A percentile compares a stretch with the other conserved stretches of the same genome.
These are phyloP conservation scores for Staphylotrichum longicolle DNA, from an alignment of 495 filamentous ascomycete species.

Conservation along the genomic window DNA sequence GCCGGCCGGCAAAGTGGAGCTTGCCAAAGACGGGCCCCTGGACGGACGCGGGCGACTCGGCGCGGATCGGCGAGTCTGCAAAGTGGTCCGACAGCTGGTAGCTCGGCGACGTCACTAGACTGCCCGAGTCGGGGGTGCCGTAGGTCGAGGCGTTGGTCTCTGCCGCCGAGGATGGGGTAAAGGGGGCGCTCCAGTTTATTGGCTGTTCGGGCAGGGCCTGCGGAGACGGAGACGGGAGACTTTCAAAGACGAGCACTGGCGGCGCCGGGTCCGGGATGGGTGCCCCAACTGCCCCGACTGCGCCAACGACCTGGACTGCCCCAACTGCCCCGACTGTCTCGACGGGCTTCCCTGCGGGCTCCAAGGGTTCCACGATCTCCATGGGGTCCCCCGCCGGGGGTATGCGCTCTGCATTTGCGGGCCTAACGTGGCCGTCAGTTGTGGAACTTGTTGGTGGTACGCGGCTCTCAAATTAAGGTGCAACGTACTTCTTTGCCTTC, in stretches of 20 bases:
- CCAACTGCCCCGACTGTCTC: no score
- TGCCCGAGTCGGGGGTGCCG: conserved; percentile 6
- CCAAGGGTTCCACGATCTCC: no score
- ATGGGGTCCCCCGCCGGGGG: no score
- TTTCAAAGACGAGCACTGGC: neutral
- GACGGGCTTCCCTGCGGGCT: no score
- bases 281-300: no score
- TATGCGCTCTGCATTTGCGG: no score
- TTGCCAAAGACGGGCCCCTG: conserved; percentile 28
- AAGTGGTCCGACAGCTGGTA: conserved; percentile 4
- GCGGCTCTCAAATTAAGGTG: neutral
- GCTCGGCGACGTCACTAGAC: neutral
- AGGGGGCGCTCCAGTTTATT: neutral
- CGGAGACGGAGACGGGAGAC: neutral
- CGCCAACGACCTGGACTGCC: no score
- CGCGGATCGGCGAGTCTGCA: conserved; percentile 9
- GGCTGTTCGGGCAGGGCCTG: neutral
- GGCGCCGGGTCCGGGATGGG: no score
- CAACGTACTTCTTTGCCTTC: conserved; percentile 29
- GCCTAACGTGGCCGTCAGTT: no score
- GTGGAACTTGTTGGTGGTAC: no score
- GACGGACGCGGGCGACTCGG: conserved; percentile 8
- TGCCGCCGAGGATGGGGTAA: conserved; percentile 3
- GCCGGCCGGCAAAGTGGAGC: conserved; percentile 50
- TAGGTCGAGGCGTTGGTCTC: neutral